Conservation (phyloP, 2,329 filamentous ascomycete species). For the Claviceps sp. region DNA sequence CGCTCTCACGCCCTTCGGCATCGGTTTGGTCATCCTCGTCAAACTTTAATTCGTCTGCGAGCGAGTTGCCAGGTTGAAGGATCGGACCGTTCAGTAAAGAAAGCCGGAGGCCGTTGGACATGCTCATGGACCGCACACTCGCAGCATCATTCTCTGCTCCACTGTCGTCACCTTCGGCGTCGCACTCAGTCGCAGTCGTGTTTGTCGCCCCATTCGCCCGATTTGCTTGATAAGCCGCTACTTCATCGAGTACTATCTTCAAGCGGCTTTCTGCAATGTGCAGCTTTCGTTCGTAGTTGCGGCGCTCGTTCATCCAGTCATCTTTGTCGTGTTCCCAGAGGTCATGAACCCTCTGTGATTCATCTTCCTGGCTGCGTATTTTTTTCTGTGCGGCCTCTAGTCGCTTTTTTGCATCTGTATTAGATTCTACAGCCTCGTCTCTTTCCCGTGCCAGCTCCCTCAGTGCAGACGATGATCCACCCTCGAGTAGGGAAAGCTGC, state of each 20-base stretch:
- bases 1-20: conserved; percentile 53
- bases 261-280: conserved; percentile 83
- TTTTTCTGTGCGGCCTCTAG: conserved; percentile 70
- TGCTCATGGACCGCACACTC: conserved; percentile 60
- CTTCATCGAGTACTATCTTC: conserved; percentile 73
- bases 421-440: conserved; percentile 65
- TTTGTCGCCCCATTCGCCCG: conserved; percentile 29
- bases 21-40: conserved; percentile 62
- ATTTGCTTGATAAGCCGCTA: conserved; percentile 54
- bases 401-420: conserved; percentile 59
- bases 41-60: conserved; percentile 85
- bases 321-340: conserved; percentile 79
- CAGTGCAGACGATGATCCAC: conserved; percentile 73
- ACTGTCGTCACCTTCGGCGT: conserved; percentile 48
- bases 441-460: conserved; percentile 74
- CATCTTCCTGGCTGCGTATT: conserved; percentile 66
- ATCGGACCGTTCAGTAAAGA: conserved; percentile 49
- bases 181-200: conserved; percentile 23
- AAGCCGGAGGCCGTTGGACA: conserved; percentile 59
- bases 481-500: conserved; percentile 76
- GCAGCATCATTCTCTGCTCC: conserved; percentile 55
- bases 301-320: conserved; percentile 69
- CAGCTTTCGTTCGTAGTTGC: conserved; percentile 68
- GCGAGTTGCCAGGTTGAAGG: conserved; percentile 54
- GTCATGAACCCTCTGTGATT: conserved; percentile 62